Base-by-base conservation (phyloP, 306 rosid genomes). In the Fragaria iinumae region DNA sequence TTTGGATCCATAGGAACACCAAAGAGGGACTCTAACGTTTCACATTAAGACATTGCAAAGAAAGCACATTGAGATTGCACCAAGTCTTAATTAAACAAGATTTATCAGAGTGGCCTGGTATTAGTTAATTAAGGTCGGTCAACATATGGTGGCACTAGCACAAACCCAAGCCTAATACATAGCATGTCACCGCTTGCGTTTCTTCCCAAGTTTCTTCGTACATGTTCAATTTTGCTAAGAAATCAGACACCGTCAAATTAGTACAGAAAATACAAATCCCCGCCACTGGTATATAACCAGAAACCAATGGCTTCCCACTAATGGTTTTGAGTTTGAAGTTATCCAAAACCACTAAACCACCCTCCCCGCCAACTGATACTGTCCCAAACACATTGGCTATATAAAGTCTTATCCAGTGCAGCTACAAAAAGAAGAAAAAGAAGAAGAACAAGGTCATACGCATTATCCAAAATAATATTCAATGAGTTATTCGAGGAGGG, bases 221-320 rank as follows among this genome's bases (percentile, higher is more conserved):
- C 41, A 38, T 38, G 0, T 38, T 29, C 32, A 29, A 29, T 29
- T 29, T 29, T 29, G 5, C n/a, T 44, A 48, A 63, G 72, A 71
- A 38, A 49, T 17, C 8, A n/a, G 25, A 65, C 69, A 65, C 47
- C 69, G 23, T 65, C 23, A 32, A 65, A 2, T 18, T 1, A 20
- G 27, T 21, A 18, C 14, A 76, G 49, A 44, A 44, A 55, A 72
- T 10, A 39, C 36, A 66, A 66, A 53, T 32, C 20, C 68, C 32
- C 2, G 80, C 80, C 84, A 70, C 56, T 29, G 47, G 84, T 75
- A 69, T 62, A 62, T 62, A 69, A 63, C 62, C 25, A 63, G 73
- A 75, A 69, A 60, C 80, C 77, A 27, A 29, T n/a, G 80, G 76
- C 8, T 53, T 29, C 69, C 47, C 41, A 49, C 77, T 17, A 9